These are phyloP conservation scores for Ettlia oleoabundans DNA, from an alignment of 139 green algal genomes.

Conservation along the genomic window DNA sequence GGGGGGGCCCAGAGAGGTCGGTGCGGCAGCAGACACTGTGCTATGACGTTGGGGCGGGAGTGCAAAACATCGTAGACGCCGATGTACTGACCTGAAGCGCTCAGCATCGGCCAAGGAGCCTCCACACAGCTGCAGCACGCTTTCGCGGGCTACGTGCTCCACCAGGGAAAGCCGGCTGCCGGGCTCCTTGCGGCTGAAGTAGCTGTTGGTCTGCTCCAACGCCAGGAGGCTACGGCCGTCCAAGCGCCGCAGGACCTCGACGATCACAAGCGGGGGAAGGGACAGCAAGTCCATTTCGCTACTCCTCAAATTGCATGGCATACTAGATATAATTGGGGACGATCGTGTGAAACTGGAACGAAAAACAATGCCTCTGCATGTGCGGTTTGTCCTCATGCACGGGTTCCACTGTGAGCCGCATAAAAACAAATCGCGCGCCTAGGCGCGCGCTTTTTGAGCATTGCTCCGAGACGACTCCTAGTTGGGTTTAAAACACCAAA, in stretches of 20 bases:
- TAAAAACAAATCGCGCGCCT: no score
- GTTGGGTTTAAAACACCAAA: no score
- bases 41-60: not conserved
- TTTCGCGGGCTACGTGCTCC: constrained; percentile 29
- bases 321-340: no score
- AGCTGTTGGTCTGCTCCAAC: constrained; percentile 15
- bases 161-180: constrained; percentile 13
- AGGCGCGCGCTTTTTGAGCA: no score
- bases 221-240: constrained; percentile 27
- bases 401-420: no score
- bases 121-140: not conserved
- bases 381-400: no score
- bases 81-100: constrained; percentile 39
- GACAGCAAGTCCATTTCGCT: not conserved
- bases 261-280: not conserved
- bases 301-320: not conserved
- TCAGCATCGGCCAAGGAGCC: constrained; percentile 9
- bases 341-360: no score
- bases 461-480: no score
- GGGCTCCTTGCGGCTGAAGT: constrained; percentile 18
- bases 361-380: no score
- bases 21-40: no score
- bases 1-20: no score
- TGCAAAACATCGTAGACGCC: not conserved
- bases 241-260: constrained; percentile 9